These are phyloP conservation scores for Aphanomyces cochlioides DNA, from an alignment of 352 stramenopile genomes.

Conservation along the genomic window DNA sequence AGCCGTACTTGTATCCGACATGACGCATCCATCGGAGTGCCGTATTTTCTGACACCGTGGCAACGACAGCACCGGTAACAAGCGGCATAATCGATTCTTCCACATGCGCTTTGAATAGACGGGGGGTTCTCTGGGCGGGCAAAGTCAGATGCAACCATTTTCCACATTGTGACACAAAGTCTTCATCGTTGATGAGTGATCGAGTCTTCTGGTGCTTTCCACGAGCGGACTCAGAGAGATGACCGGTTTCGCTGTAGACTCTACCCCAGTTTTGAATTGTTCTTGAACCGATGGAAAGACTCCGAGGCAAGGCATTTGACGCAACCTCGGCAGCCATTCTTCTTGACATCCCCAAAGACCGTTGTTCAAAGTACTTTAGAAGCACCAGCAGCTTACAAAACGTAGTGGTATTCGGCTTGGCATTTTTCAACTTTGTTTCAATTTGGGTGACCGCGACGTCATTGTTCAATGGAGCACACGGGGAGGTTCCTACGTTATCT, in stretches of 20 bases:
- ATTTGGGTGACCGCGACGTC: too few species aligned
- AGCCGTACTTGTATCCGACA: conserved; percentile 14
- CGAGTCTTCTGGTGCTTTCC: too few species aligned
- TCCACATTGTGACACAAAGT: background rate
- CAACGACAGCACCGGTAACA: background rate
- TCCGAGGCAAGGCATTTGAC: background rate
- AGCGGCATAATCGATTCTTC: background rate
- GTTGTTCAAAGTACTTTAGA: background rate
- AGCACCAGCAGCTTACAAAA: background rate
- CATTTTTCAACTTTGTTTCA: background rate
- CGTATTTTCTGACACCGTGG: background rate
- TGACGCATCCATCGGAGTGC: conserved; percentile 4
- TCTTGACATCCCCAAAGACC: background rate
- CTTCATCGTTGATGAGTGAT: too few species aligned
- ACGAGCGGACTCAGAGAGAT: too few species aligned
- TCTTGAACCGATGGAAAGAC: background rate
- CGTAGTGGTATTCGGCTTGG: background rate
- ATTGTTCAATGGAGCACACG: too few species aligned
- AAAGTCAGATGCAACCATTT: background rate
- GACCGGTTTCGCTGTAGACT: too few species aligned
- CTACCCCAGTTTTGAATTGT: background rate
- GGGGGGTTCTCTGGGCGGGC: too few species aligned
- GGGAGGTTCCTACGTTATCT: too few species aligned
- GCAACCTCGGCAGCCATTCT: background rate
- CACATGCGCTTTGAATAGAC: background rate